Percentiles rank a stretch among this genome's conserved stretches.
phyloP scores from a whole-genome alignment of 768 basidiomycete genomes.

The Kwoniella dendrophila region DNA sequence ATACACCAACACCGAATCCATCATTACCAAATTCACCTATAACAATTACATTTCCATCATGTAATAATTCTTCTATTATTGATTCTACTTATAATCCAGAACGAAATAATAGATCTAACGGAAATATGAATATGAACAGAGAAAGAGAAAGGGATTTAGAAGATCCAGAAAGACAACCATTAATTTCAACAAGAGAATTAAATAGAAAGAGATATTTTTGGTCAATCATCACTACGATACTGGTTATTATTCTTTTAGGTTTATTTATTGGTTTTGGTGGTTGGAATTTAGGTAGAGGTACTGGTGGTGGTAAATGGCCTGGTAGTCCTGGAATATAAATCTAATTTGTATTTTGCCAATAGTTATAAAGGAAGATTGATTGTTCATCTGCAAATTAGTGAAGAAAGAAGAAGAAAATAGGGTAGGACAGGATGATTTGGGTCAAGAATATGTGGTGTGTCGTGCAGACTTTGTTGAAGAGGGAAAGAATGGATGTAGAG shows the following conservation, averaged over 20 bases:
- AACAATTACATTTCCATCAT: background rate
- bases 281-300: slow-evolving; percentile 37
- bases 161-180: slow-evolving; percentile 35
- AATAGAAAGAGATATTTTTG: slow-evolving; percentile 3
- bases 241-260: slow-evolving; percentile 22
- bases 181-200: slow-evolving; percentile 13
- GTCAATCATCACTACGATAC: slow-evolving; percentile 17
- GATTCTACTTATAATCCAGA: background rate
- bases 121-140: background rate
- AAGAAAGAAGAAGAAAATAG: no score
- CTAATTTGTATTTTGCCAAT: no score
- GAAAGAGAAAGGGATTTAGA: background rate
- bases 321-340: slow-evolving; percentile 33
- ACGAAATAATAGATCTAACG: background rate
- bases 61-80: background rate
- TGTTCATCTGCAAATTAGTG: no score
- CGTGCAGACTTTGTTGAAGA: no score
- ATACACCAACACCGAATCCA: slow-evolving; percentile 9
- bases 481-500: no score
- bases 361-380: no score
- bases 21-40: slow-evolving; percentile 15
- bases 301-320: slow-evolving; percentile 44
- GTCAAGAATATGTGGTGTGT: no score
- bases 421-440: no score
- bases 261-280: slow-evolving; percentile 39